Conservation (phyloP, 2,329 filamentous ascomycete genomes). For the Aspergillus nomiae region DNA sequence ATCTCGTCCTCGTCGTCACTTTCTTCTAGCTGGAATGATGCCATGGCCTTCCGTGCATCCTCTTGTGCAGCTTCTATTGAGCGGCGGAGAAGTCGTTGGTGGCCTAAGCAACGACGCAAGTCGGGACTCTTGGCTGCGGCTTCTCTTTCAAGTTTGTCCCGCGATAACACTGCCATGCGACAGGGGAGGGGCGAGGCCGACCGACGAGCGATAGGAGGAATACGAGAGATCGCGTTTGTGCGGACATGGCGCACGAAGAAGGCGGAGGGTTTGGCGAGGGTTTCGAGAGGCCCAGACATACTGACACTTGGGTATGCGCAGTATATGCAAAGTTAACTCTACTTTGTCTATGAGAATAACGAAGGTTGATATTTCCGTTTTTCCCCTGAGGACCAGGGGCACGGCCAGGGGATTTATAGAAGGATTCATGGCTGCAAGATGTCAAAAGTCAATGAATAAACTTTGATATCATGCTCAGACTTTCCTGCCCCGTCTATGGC, state of each 20-base stretch:
- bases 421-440: too few species aligned
- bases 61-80: constrained; percentile 20
- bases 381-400: constrained; percentile 2
- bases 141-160: constrained; percentile 21
- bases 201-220: constrained; percentile 20
- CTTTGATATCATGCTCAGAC: not conserved
- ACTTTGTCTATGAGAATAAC: not conserved
- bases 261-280: constrained; percentile 3
- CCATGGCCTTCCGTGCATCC: constrained; percentile 16
- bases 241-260: constrained; percentile 12
- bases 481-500: not conserved
- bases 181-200: constrained; percentile 9
- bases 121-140: constrained; percentile 19
- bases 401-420: constrained; percentile 3
- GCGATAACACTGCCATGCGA: constrained; percentile 20
- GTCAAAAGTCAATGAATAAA: not conserved
- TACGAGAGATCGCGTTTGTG: constrained; percentile 17
- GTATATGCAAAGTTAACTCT: not conserved
- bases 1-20: constrained; percentile 8
- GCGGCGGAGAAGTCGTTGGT: constrained; percentile 19
- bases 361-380: not conserved
- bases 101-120: constrained; percentile 27
- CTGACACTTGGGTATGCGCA: not conserved
- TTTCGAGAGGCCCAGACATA: constrained; percentile 12
- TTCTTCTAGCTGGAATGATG: constrained; percentile 11